phyloP scores from a whole-genome alignment of 2,329 filamentous ascomycete genomes.

The Madurella fahalii region DNA sequence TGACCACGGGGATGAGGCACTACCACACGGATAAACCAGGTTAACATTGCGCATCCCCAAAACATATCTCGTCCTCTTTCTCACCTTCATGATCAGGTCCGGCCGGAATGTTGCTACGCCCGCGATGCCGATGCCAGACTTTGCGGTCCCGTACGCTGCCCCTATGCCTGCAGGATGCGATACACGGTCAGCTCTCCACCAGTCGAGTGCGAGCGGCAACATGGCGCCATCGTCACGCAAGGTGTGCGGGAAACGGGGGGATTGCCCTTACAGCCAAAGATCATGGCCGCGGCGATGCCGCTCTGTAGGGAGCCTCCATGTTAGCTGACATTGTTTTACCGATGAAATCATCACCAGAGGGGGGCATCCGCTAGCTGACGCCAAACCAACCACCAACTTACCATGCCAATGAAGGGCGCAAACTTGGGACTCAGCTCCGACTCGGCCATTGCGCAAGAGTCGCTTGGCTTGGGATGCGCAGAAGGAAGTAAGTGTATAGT shows the following conservation, averaged over 20 bases:
- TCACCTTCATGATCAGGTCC: constrained; percentile 86
- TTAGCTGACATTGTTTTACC: constrained; percentile 18
- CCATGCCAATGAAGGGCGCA: constrained; percentile 85
- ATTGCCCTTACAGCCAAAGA: constrained; percentile 68
- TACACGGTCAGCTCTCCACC: constrained; percentile 12
- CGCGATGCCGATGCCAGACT: constrained; percentile 82
- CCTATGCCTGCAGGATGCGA: constrained; percentile 50
- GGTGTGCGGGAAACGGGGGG: constrained; percentile 11
- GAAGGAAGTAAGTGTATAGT: not conserved
- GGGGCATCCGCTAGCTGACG: not conserved
- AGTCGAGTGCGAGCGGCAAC: not conserved
- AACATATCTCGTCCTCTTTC: not conserved
- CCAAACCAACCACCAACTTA: constrained; percentile 41
- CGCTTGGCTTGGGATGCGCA: not conserved
- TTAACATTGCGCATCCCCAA: not conserved
- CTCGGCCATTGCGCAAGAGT: constrained; percentile 42
- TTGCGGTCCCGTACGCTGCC: constrained; percentile 82
- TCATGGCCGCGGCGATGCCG: constrained; percentile 77
- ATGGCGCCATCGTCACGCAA: constrained; percentile 17
- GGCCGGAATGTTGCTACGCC: constrained; percentile 81
- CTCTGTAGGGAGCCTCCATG: constrained; percentile 45
- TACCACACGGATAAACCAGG: constrained; percentile 31
- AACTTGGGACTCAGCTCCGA: constrained; percentile 70
- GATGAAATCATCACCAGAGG: not conserved
- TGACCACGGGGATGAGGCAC: constrained; percentile 86